phyloP scores from a whole-genome alignment of 768 basidiomycete genomes.

The Rhizopogon rudus region DNA sequence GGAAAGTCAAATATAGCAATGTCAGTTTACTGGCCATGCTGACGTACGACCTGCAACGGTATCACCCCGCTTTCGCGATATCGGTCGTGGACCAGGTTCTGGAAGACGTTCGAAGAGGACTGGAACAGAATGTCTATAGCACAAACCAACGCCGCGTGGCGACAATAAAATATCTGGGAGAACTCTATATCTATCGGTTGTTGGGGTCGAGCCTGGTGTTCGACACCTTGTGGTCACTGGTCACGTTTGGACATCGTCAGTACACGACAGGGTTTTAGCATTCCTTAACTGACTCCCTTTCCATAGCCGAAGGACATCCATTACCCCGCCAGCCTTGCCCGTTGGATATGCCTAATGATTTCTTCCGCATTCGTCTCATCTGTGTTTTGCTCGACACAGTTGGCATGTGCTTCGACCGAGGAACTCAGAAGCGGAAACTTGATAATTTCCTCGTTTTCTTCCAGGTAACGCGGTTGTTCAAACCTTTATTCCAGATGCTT shows the following conservation, averaged over 20 bases:
- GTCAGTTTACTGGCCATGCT: conserved; percentile 89
- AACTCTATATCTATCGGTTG: conserved; percentile 94
- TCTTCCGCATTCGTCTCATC: conserved; percentile 88
- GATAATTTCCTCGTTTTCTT: conserved; percentile 93
- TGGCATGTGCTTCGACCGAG: conserved; percentile 96
- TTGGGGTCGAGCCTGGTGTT: conserved; percentile 87
- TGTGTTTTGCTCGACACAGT: conserved; percentile 93
- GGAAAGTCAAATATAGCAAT: conserved; percentile 94
- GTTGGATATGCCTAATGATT: conserved; percentile 93
- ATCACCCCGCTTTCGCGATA: conserved; percentile 85
- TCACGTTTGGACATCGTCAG: conserved; percentile 95
- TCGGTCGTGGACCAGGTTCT: conserved; percentile 91
- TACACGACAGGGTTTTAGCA: conserved; percentile 11
- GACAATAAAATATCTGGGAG: conserved; percentile 91
- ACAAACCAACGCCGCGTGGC: conserved; percentile 92
- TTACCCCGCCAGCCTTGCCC: conserved; percentile 68
- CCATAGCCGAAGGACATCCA: conserved; percentile 82
- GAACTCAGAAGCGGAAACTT: conserved; percentile 86
- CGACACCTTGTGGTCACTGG: conserved; percentile 89
- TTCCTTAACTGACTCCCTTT: conserved; percentile 9
- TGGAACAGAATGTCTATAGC: conserved; percentile 94
- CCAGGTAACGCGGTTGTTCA: conserved; percentile 50
- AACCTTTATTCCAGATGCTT: neutral
- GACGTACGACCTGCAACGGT: conserved; percentile 90
- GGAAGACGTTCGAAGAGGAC: conserved; percentile 84